These are phyloP conservation scores for Malassezia equina DNA, from an alignment of 1,284 basidiomycete genomes.

Conservation along the genomic window DNA sequence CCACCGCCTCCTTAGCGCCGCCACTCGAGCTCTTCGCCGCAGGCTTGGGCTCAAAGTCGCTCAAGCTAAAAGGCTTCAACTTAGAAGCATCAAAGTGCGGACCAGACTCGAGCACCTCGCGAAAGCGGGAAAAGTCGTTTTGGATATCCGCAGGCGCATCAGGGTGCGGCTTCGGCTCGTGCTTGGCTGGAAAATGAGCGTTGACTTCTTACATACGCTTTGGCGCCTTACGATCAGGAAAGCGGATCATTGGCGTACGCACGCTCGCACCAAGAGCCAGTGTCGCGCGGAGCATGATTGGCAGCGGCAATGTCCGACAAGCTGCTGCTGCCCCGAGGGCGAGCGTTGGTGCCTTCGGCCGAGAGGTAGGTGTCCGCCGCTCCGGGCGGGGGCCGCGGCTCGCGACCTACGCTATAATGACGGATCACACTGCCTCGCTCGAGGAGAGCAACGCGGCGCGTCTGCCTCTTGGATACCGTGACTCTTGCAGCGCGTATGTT, in stretches of 20 bases:
- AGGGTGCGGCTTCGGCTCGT: slow-evolving; percentile 41
- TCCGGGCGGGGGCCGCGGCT: neutral
- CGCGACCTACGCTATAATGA: slow-evolving; percentile 5
- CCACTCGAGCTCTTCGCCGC: neutral
- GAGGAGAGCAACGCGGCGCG: slow-evolving; percentile 65
- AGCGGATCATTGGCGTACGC: slow-evolving; percentile 32
- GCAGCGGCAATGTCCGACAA: neutral
- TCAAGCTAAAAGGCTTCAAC: slow-evolving; percentile 15
- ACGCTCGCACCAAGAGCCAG: slow-evolving; percentile 26
- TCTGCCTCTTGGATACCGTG: slow-evolving; percentile 73
- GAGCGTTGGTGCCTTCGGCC: slow-evolving; percentile 1
- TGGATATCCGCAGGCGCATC: slow-evolving; percentile 34
- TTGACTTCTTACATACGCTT: slow-evolving; percentile 18
- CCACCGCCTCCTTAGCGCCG: slow-evolving; percentile 4
- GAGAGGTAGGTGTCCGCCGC: neutral
- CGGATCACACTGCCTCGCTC: slow-evolving; percentile 61
- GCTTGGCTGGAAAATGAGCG: slow-evolving; percentile 18
- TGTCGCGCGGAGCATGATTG: slow-evolving; percentile 27
- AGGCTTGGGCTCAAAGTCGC: neutral
- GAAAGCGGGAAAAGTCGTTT: slow-evolving; percentile 34
- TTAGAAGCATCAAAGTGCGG: slow-evolving; percentile 45
- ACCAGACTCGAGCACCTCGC: slow-evolving; percentile 32
- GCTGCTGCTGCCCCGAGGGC: neutral
- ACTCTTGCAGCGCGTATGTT: slow-evolving; percentile 80
- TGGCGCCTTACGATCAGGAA: slow-evolving; percentile 34